phyloP scores from a whole-genome alignment of 2,329 filamentous ascomycete species.

The Myriangium duriaei region DNA sequence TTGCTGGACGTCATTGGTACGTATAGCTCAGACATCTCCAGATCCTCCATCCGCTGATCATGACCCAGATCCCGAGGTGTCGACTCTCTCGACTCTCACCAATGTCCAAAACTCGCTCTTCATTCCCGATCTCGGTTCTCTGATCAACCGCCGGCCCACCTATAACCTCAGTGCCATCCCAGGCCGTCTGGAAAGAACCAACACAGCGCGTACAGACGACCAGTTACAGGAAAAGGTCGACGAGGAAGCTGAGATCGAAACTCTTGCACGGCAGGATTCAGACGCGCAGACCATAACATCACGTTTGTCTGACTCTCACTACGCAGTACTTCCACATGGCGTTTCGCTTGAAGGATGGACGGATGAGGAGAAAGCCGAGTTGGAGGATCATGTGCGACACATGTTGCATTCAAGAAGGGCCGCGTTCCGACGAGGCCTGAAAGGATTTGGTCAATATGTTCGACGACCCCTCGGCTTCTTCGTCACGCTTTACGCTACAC shows the following conservation, averaged over 20 bases:
- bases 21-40: too few relatives aligned
- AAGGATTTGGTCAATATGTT: slow-evolving; percentile 70
- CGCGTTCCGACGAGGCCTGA: slow-evolving; percentile 66
- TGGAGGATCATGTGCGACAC: slow-evolving; percentile 79
- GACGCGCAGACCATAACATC: slow-evolving; percentile 45
- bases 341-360: slow-evolving; percentile 62
- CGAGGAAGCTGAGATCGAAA: slow-evolving; percentile 6
- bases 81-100: slow-evolving; percentile 69
- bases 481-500: slow-evolving; percentile 68
- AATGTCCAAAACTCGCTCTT: slow-evolving; percentile 88
- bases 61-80: slow-evolving; percentile 62
- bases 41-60: slow-evolving; percentile 20
- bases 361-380: slow-evolving; percentile 56
- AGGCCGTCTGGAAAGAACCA: slow-evolving; percentile 4
- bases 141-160: slow-evolving; percentile 64
- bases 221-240: slow-evolving; percentile 10
- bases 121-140: slow-evolving; percentile 64
- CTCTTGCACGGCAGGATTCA: background rate
- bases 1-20: slow-evolving; percentile 56
- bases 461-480: slow-evolving; percentile 64
- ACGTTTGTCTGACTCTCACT: slow-evolving; percentile 55
- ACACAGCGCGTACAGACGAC: slow-evolving; percentile 6
- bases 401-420: slow-evolving; percentile 73
- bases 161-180: slow-evolving; percentile 53
- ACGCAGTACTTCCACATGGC: slow-evolving; percentile 68